These are phyloP conservation scores for Pythium myriotylum DNA, from an alignment of 352 stramenopile species.

Conservation along the genomic window DNA sequence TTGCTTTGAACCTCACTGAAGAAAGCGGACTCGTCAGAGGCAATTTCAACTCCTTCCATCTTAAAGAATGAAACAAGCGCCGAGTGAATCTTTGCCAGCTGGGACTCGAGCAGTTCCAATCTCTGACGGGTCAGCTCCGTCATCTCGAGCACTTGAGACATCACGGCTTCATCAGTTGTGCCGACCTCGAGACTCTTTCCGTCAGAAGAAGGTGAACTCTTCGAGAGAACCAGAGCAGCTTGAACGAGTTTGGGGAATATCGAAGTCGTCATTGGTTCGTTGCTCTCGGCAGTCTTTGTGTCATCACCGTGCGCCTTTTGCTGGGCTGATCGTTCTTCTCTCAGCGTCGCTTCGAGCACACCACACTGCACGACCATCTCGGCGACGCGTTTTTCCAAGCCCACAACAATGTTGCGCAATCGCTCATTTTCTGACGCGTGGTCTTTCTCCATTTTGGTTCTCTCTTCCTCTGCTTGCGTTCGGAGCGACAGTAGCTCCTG, in stretches of 20 bases:
- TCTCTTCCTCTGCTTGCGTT: not conserved
- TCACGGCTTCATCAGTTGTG: constrained; percentile 18
- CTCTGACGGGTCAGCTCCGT: constrained; percentile 8
- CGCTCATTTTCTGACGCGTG: too few relatives aligned
- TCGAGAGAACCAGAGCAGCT: constrained; percentile 20
- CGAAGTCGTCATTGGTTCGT: not conserved
- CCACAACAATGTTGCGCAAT: not conserved
- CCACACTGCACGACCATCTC: constrained; percentile 23
- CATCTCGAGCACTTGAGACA: constrained; percentile 32
- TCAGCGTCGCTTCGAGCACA: constrained; percentile 14
- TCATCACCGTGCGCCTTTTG: not conserved
- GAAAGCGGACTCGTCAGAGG: not conserved
- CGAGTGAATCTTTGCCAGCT: constrained; percentile 18
- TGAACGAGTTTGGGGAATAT: constrained; percentile 31
- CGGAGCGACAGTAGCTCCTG: too few relatives aligned
- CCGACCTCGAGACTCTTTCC: constrained; percentile 7
- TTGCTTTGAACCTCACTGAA: constrained; percentile 8
- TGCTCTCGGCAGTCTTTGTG: not conserved
- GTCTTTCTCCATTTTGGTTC: not conserved
- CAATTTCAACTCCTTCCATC: constrained; percentile 23
- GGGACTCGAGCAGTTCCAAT: constrained; percentile 9
- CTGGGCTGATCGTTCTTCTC: constrained; percentile 1
- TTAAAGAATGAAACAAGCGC: constrained; percentile 33
- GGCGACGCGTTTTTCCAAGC: constrained; percentile 18
- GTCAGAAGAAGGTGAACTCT: not conserved